These are phyloP conservation scores for Coccomyxa sp. DNA, from an alignment of 139 green algal genomes.

Conservation along the genomic window DNA sequence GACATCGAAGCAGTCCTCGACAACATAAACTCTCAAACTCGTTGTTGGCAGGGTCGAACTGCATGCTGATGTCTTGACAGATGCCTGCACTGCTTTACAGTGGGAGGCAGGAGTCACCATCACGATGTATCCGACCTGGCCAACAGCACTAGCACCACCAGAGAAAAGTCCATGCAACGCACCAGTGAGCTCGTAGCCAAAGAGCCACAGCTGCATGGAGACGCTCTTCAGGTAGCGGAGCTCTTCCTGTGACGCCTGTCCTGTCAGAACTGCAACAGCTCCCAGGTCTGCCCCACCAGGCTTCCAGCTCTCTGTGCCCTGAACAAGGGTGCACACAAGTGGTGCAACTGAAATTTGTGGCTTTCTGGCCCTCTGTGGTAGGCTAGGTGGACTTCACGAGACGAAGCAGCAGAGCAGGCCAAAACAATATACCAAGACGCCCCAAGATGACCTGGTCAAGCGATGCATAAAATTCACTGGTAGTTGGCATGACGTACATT, in stretches of 20 bases:
- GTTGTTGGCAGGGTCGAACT: neutral
- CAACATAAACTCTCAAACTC: neutral
- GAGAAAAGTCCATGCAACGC: neutral
- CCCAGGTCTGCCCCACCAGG: slow-evolving; percentile 9
- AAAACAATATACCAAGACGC: neutral
- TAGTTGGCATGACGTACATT: neutral
- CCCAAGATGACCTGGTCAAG: neutral
- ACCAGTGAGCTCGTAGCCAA: slow-evolving; percentile 92
- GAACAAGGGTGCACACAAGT: neutral
- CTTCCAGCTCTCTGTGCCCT: neutral
- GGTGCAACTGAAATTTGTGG: neutral
- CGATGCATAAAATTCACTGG: neutral
- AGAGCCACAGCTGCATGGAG: slow-evolving; percentile 89
- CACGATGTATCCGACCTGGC: neutral
- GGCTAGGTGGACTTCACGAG: neutral
- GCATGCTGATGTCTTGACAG: neutral
- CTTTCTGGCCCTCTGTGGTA: neutral
- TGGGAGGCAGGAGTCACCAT: neutral
- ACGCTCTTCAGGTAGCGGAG: slow-evolving; percentile 90
- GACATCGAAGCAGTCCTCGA: neutral
- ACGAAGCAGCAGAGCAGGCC: too few relatives aligned
- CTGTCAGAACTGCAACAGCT: slow-evolving; percentile 44
- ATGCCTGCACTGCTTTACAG: neutral
- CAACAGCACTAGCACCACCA: neutral
- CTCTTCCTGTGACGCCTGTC: slow-evolving; percentile 43